Evolutionary conservation across 108 stramenopile genomes (phyloP), one percentile per base, ranked within the genome.

Genomic region (Nitzschia inconspicua): DNA sequence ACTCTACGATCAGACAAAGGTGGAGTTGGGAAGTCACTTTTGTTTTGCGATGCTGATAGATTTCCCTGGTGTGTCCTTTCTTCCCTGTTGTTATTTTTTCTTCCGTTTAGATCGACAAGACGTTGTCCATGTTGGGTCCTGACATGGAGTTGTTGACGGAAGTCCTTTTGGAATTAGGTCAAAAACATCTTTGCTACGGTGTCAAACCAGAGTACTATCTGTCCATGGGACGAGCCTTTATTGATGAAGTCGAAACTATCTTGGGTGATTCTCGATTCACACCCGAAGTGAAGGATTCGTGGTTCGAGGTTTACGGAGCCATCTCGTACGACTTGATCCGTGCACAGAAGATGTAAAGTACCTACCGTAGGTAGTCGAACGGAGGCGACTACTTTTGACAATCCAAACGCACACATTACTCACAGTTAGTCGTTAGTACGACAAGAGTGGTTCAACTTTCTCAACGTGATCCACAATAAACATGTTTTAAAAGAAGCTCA

Each of bases 41-140:
- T n/a, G n/a, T n/a, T n/a, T n/a, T n/a, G n/a, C n/a, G n/a, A n/a
- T n/a, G n/a, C n/a, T n/a, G n/a, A n/a, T n/a, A n/a, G n/a, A n/a
- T n/a, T n/a, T n/a, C n/a, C n/a, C n/a, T n/a, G n/a, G 19, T 25
- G 46, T 9, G 13, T 47, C 46, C 18, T 47, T 47, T 47, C 18
- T 47, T 2, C 46, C 46, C 8, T 10, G 26, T 10, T 64, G 65
- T 13, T 40, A 20, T 2, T 36, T 47, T 19, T 49, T 73, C 3
- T 35, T 73, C 14, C 14, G 16, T n/a, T 66, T 69, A n/a, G 67
- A 44, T 75, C 16, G 67, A 75, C 35, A 57, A 44, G 4, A 55
- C 67, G 3, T 34, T 75, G 37, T 60, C 57, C 10, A 75, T 75
- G 74, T 39, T 75, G 20, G 74, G 74, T 11, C 74, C 74, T 10